These are phyloP conservation scores for Claviceps pazoutovae DNA, from an alignment of 2,329 filamentous ascomycete genomes.

Conservation along the genomic window DNA sequence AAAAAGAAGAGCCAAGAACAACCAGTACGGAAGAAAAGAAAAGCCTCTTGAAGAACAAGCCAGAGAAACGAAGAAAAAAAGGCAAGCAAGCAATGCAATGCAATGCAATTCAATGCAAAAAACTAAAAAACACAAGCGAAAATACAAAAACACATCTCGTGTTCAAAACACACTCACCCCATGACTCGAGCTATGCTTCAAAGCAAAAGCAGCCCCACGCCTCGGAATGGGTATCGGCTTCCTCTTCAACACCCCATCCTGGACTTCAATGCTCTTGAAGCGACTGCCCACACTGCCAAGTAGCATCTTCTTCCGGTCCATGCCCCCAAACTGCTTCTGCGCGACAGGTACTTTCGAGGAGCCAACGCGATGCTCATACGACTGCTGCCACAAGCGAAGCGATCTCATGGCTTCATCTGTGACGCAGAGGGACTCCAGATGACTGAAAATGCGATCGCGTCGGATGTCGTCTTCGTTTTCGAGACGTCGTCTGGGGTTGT, in stretches of 20 bases:
- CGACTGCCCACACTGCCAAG: conserved; percentile 1
- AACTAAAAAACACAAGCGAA: not conserved
- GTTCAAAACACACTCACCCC: conserved; percentile 1
- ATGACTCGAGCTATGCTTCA: not conserved
- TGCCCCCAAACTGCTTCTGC: conserved; percentile 19
- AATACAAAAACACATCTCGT: not conserved
- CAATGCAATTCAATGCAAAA: not conserved
- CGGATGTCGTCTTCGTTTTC: conserved; percentile 29
- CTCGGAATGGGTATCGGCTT: conserved; percentile 2
- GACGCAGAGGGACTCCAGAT: conserved; percentile 32
- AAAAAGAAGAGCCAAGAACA: not conserved
- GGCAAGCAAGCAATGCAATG: not conserved
- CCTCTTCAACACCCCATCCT: conserved; percentile 8
- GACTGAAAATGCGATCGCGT: conserved; percentile 28
- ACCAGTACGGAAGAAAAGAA: not conserved
- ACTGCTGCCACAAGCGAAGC: conserved; percentile 34
- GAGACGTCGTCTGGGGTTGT: conserved; percentile 6
- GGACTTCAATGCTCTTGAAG: conserved; percentile 8
- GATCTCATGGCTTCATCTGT: conserved; percentile 34
- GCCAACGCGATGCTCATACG: conserved; percentile 28
- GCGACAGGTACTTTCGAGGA: conserved; percentile 27
- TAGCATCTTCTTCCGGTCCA: conserved; percentile 5
- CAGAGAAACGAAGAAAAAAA: not conserved
- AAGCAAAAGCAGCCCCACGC: conserved; percentile 6
- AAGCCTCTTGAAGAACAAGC: not conserved